Conservation (phyloP, 1,284 basidiomycete species). For the Puccinia horiana region DNA sequence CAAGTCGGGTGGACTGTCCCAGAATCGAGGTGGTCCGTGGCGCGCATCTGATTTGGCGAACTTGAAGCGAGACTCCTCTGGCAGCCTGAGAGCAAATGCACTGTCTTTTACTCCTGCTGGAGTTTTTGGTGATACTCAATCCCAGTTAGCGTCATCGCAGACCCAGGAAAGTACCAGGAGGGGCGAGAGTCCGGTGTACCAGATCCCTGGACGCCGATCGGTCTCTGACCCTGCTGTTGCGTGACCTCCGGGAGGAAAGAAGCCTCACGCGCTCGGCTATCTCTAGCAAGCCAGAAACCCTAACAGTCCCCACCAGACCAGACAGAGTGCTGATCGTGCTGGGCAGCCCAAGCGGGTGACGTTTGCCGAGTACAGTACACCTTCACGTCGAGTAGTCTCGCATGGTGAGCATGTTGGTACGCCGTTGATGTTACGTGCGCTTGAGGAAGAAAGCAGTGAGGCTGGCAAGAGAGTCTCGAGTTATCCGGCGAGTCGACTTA, state of each 20-base stretch:
- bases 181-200: conserved; percentile 25
- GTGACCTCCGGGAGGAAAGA: background rate
- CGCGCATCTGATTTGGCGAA: background rate
- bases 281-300: background rate
- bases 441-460: background rate
- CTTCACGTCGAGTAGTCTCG: conserved; percentile 26
- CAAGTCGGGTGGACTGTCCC: background rate
- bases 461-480: conserved; percentile 6
- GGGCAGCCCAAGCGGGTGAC: conserved; percentile 39
- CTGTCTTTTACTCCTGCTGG: conserved; percentile 27
- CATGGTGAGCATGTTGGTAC: conserved; percentile 21
- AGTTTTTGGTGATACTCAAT: background rate
- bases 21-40: background rate
- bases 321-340: background rate
- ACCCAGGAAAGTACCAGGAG: background rate
- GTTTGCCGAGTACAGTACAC: conserved; percentile 34
- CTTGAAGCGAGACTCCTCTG: conserved; percentile 32
- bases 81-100: conserved; percentile 38
- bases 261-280: background rate
- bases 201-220: conserved; percentile 38
- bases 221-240: conserved; percentile 40
- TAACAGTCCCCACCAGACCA: background rate
- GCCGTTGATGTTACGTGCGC: background rate
- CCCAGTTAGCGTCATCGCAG: no score
- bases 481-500: background rate